Percentiles rank a stretch among this genome's conserved stretches.
These are phyloP conservation scores for Cardiospermum halicacabum DNA, from an alignment of 345 rosid species.

Conservation along the genomic window DNA sequence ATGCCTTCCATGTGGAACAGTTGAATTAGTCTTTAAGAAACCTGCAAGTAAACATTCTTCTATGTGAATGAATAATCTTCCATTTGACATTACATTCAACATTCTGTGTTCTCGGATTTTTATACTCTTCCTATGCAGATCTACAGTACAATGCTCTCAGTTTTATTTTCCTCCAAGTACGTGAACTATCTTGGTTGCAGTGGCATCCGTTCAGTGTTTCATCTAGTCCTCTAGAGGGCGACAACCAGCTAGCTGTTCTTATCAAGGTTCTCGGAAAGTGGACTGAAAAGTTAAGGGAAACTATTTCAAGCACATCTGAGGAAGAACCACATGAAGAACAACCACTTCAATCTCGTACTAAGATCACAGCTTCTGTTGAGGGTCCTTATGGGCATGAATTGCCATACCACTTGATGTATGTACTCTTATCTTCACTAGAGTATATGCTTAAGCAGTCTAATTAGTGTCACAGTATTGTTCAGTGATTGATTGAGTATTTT, in stretches of 20 bases:
- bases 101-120: conserved; percentile 5
- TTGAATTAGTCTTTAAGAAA: conserved; percentile 66
- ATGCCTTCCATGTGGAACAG: conserved; percentile 76
- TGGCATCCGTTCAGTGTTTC: conserved; percentile 99
- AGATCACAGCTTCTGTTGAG: conserved; percentile 71
- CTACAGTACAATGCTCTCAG: conserved; percentile 79
- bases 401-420: conserved; percentile 74
- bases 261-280: conserved; percentile 81
- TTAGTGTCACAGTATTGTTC: conserved; percentile 4
- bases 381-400: conserved; percentile 89
- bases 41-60: conserved; percentile 49
- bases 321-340: conserved; percentile 25
- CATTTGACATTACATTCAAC: neutral
- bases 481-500: neutral
- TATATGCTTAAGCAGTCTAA: neutral
- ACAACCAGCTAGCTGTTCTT: conserved; percentile 59
- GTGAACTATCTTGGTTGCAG: conserved; percentile 85
- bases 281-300: conserved; percentile 63
- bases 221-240: conserved; percentile 80
- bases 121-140: conserved; percentile 39
- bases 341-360: conserved; percentile 15
- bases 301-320: conserved; percentile 27
- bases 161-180: conserved; percentile 77
- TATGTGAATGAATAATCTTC: neutral
- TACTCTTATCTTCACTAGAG: conserved; percentile 2